These are phyloP conservation scores for Thermoascus crustaceus DNA, from an alignment of 2,329 filamentous ascomycete species.

Conservation along the genomic window DNA sequence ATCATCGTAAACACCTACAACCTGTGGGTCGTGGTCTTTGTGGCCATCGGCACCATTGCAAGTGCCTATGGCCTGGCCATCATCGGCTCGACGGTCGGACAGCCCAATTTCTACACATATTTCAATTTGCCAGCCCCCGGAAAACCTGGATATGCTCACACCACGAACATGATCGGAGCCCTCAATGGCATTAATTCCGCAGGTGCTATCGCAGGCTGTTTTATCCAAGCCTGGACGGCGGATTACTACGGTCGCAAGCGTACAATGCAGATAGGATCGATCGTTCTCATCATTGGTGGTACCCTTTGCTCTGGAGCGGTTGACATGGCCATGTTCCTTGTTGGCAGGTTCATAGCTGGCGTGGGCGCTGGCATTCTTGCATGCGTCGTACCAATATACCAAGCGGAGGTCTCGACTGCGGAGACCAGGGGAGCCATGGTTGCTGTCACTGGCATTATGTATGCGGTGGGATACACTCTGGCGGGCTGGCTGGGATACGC, in stretches of 20 bases:
- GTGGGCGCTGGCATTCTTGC: conserved; percentile 29
- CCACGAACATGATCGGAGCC: conserved; percentile 36
- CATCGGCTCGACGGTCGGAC: conserved; percentile 40
- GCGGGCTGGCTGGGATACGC: conserved; percentile 36
- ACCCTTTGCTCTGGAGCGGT: conserved; percentile 32
- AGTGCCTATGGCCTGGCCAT: conserved; percentile 26
- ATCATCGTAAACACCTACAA: conserved; percentile 24
- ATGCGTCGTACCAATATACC: conserved; percentile 18
- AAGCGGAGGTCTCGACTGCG: conserved; percentile 33
- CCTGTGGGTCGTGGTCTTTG: conserved; percentile 24
- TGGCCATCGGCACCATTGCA: conserved; percentile 26
- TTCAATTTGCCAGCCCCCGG: conserved; percentile 32
- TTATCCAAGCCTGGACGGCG: conserved; percentile 32
- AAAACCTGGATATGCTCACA: conserved; percentile 34
- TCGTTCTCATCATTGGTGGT: conserved; percentile 32
- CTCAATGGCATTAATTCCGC: conserved; percentile 40
- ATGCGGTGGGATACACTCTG: conserved; percentile 33
- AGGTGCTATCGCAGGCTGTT: conserved; percentile 32
- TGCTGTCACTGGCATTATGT: conserved; percentile 34
- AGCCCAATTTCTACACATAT: conserved; percentile 39
- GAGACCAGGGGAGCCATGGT: conserved; percentile 35
- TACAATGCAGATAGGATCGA: too few species aligned
- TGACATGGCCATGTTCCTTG: conserved; percentile 35
- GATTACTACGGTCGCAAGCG: conserved; percentile 31
- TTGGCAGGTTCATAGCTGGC: conserved; percentile 31